Base-by-base conservation (phyloP, 371 early-diverging fungal species). In the Mucor sp. region DNA sequence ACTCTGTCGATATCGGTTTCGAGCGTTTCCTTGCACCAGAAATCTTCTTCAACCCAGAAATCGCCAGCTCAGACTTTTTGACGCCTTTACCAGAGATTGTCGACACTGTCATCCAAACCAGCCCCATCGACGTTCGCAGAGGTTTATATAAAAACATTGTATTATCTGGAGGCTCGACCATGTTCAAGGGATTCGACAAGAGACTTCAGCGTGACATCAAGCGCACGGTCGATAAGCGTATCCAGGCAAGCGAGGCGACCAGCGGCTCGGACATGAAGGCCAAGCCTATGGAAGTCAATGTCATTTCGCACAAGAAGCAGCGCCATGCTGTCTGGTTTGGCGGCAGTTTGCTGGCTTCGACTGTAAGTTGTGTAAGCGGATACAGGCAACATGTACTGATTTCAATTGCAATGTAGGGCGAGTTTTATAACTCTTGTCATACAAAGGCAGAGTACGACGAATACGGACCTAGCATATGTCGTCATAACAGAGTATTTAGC, bases 281-380 rank as follows among this genome's bases (percentile, higher is more conserved):
- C 67, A 72, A 62, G 15, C 91, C 93, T 39, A 93, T 98, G 78
- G 97, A 97, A 23, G 99, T 98, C 47, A 97, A 95, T 72, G 99
- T 98, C 43, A 86, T 98, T 39, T 88, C 92, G n/a, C 97, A 98
- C 88, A 96, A 95, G 90, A 95, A 94, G 78, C 99, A 98, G 78
- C 88, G 99, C 35, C 95, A 98, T 71, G 99, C 99, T 41, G 99
- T 98, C 28, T 98, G 99, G 99, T 97, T 93, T 78, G 99, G 99
- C 65, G 99, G 97, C 64, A 93, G 92, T 78, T 83, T 97, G 70
- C 81, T 98, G 70, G 97, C 96, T 47, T 91, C 90, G 58, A 96
- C 95, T 55, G 97, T 96, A 85, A 69, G 85, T 71, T 33, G 33
- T 33, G 4, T 1, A 33, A 30, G 6, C 8, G 5, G 21, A 27